Evolutionary conservation across 164 flowering plant genomes (phyloP).

Genomic region (Stephania yunnanensis): DNA sequence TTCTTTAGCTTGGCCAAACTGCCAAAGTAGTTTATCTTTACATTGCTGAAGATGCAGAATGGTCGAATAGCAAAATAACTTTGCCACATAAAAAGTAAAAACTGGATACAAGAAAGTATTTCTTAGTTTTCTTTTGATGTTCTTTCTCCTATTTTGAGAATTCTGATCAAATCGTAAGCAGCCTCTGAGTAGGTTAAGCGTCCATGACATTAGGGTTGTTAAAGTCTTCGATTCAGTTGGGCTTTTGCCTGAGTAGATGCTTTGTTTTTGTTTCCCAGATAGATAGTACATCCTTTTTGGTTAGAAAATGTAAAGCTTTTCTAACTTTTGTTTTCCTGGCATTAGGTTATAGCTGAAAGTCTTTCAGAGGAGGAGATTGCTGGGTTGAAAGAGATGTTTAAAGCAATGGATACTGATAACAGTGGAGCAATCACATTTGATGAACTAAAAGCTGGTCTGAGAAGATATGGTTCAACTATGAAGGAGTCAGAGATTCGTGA

Average conservation of each 20-base stretch:
- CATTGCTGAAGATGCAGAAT: background rate
- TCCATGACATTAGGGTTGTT: background rate
- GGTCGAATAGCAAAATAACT: background rate
- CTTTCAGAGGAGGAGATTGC: conserved; percentile 98
- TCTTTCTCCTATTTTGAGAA: background rate
- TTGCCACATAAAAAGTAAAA: no score
- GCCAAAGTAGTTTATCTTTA: background rate
- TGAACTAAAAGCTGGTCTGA: conserved; percentile 88
- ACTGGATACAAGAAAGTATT: background rate
- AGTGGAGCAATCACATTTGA: conserved; percentile 99
- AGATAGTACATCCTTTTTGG: background rate
- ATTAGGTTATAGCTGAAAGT: conserved; percentile 96
- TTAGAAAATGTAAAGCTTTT: background rate
- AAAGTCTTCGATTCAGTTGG: background rate
- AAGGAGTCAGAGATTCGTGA: conserved; percentile 90
- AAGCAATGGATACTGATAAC: conserved; percentile 90
- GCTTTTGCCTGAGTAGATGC: background rate
- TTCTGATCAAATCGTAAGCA: background rate
- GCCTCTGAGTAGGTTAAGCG: background rate
- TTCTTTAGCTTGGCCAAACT: background rate
- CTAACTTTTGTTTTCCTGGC: background rate
- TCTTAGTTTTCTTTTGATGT: background rate
- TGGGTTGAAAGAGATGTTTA: conserved; percentile 91
- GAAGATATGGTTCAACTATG: conserved; percentile 90
- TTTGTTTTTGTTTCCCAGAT: background rate